These are phyloP conservation scores for Lactifluus subvellereus DNA, from an alignment of 768 basidiomycete species.

Conservation along the genomic window DNA sequence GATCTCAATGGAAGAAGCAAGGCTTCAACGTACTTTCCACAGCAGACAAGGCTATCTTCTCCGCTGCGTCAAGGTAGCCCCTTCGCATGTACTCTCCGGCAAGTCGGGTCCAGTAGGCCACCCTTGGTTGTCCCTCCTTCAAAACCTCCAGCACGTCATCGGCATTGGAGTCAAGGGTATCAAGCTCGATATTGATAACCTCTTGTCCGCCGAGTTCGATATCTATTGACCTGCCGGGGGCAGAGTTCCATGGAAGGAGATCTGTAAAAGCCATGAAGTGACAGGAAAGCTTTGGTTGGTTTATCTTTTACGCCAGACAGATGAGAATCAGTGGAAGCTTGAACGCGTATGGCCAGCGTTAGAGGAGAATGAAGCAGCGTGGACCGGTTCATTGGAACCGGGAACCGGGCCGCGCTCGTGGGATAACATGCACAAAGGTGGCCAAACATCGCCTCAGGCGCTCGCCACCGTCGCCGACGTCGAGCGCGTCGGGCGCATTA, in stretches of 20 bases:
- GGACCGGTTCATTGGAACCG: not conserved
- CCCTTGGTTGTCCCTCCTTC: slow-evolving; percentile 63
- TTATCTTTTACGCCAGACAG: not conserved
- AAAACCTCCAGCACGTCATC: slow-evolving; percentile 71
- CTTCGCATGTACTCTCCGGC: slow-evolving; percentile 87
- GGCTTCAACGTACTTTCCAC: slow-evolving; percentile 51
- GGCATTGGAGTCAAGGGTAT: slow-evolving; percentile 73
- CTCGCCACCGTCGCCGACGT: slow-evolving; percentile 24
- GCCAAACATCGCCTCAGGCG: slow-evolving; percentile 21
- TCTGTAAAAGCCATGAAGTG: slow-evolving; percentile 9
- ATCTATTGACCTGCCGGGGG: slow-evolving; percentile 43
- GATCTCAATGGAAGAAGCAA: not conserved
- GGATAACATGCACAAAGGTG: slow-evolving; percentile 18
- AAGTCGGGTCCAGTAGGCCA: slow-evolving; percentile 74
- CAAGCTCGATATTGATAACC: slow-evolving; percentile 84
- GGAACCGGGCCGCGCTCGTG: slow-evolving; percentile 6
- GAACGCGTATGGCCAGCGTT: not conserved
- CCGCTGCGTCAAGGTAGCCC: slow-evolving; percentile 68
- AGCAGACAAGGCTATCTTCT: slow-evolving; percentile 65
- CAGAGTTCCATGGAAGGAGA: slow-evolving; percentile 23
- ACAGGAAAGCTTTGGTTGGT: not conserved
- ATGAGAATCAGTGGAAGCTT: not conserved
- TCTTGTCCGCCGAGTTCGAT: slow-evolving; percentile 81
- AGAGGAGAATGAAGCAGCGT: not conserved
- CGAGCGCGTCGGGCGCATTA: slow-evolving; percentile 25